Conservation (phyloP, 352 stramenopile genomes). For the Pythium aquatile region DNA sequence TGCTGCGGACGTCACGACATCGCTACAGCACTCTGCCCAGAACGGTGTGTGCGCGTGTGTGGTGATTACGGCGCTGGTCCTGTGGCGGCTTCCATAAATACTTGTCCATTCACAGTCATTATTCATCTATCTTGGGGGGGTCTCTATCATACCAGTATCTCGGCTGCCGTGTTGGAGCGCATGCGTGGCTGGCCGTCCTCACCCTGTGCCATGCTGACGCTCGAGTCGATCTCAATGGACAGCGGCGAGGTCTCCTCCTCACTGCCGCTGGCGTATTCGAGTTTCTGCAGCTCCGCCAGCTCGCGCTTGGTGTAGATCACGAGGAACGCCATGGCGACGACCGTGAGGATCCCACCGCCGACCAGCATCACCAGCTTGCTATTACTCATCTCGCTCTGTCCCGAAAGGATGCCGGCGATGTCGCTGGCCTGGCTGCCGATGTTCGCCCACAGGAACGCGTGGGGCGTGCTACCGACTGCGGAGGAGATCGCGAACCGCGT, state of each 20-base stretch:
- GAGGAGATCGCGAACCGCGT: constrained; percentile 58
- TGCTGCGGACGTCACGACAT: not conserved
- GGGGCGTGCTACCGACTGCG: constrained; percentile 48
- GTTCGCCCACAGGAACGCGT: constrained; percentile 71
- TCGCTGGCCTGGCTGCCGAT: constrained; percentile 69
- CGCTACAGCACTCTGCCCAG: not conserved
- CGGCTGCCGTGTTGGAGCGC: constrained; percentile 30
- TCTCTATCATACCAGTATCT: not conserved
- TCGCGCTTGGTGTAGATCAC: constrained; percentile 69
- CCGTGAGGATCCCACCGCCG: constrained; percentile 42
- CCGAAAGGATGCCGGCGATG: constrained; percentile 54
- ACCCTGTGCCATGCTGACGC: constrained; percentile 10
- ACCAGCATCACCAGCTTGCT: constrained; percentile 46
- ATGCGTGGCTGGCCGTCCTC: constrained; percentile 26
- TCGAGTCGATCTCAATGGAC: constrained; percentile 20
- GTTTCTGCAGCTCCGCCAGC: constrained; percentile 57
- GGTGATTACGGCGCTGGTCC: not conserved
- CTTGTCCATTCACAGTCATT: not conserved
- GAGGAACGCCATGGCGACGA: constrained; percentile 51
- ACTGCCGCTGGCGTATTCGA: constrained; percentile 49
- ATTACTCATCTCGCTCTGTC: constrained; percentile 45
- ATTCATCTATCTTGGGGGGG: not conserved
- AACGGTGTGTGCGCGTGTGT: not conserved
- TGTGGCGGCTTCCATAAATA: not conserved
- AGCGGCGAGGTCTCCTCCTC: constrained; percentile 35